phyloP scores from a whole-genome alignment of 2,329 filamentous ascomycete genomes.

The Aspergillus novoparasiticus region DNA sequence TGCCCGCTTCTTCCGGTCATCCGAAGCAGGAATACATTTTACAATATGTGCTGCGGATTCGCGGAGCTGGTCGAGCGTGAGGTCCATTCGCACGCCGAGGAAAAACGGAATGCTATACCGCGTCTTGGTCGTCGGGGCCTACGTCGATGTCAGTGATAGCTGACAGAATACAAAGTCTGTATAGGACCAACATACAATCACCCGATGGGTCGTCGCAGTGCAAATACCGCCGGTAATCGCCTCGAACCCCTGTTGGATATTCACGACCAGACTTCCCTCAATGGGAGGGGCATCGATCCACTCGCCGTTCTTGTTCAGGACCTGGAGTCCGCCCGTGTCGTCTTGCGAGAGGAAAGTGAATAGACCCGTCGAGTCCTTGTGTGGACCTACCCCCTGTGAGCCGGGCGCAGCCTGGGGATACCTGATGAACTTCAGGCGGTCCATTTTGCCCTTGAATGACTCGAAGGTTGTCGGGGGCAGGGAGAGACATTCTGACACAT shows the following conservation, averaged over 20 bases:
- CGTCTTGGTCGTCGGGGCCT: slow-evolving; percentile 34
- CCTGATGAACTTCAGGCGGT: slow-evolving; percentile 59
- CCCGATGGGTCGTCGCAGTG: slow-evolving; percentile 43
- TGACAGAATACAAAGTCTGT: not conserved
- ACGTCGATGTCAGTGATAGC: slow-evolving; percentile 17
- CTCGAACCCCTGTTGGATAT: slow-evolving; percentile 57
- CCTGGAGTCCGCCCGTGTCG: slow-evolving; percentile 48
- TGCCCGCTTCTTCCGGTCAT: slow-evolving; percentile 33
- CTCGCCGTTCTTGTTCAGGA: slow-evolving; percentile 47
- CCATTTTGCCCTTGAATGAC: slow-evolving; percentile 52
- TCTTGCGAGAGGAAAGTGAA: slow-evolving; percentile 47
- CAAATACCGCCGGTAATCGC: slow-evolving; percentile 59
- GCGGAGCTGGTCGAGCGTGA: slow-evolving; percentile 49
- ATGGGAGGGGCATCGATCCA: slow-evolving; percentile 51
- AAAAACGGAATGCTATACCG: slow-evolving; percentile 58
- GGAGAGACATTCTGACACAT: slow-evolving; percentile 59
- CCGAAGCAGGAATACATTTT: slow-evolving; percentile 29
- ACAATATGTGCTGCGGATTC: slow-evolving; percentile 37
- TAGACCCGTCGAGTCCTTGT: slow-evolving; percentile 58
- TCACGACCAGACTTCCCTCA: slow-evolving; percentile 49
- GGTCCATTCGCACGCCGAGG: slow-evolving; percentile 54
- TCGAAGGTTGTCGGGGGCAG: slow-evolving; percentile 53
- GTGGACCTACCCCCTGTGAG: slow-evolving; percentile 59
- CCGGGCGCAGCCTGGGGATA: slow-evolving; percentile 47
- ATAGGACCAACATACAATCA: slow-evolving; percentile 28